These are phyloP conservation scores for Nasturtium officinale DNA, from an alignment of 345 rosid species.

Conservation along the genomic window DNA sequence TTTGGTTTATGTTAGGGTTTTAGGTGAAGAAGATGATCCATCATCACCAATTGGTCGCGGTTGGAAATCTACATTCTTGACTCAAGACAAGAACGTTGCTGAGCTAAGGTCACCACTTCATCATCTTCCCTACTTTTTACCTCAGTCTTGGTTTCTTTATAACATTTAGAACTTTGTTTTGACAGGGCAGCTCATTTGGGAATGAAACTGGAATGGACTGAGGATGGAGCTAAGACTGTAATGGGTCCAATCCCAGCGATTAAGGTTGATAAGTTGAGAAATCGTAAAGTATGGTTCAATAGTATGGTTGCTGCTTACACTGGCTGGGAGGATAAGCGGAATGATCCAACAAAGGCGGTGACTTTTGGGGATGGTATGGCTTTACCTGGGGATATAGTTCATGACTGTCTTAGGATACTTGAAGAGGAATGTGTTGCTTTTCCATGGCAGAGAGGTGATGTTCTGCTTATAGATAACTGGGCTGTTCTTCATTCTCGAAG, in stretches of 20 bases:
- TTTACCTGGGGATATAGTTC: constrained; percentile 61
- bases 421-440: constrained; percentile 79
- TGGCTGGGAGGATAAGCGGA: constrained; percentile 79
- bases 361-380: constrained; percentile 73
- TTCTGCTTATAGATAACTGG: constrained; percentile 77
- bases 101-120: constrained; percentile 55
- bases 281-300: constrained; percentile 85
- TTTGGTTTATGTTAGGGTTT: constrained; percentile 63
- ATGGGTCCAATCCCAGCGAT: constrained; percentile 93
- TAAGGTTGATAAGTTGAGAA: constrained; percentile 60
- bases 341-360: constrained; percentile 73
- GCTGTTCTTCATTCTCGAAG: constrained; percentile 83
- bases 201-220: constrained; percentile 81
- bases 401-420: constrained; percentile 63
- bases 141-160: neutral
- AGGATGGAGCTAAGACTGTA: constrained; percentile 66
- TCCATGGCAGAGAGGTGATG: constrained; percentile 92
- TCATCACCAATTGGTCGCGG: constrained; percentile 92
- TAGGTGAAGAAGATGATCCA: constrained; percentile 80
- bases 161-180: neutral
- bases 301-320: constrained; percentile 92
- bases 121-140: constrained; percentile 3
- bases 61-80: constrained; percentile 92
- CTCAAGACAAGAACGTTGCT: constrained; percentile 67
- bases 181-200: constrained; percentile 78